These are phyloP conservation scores for Mucor velutinosus DNA, from an alignment of 371 early-diverging fungal genomes.

Conservation along the genomic window DNA sequence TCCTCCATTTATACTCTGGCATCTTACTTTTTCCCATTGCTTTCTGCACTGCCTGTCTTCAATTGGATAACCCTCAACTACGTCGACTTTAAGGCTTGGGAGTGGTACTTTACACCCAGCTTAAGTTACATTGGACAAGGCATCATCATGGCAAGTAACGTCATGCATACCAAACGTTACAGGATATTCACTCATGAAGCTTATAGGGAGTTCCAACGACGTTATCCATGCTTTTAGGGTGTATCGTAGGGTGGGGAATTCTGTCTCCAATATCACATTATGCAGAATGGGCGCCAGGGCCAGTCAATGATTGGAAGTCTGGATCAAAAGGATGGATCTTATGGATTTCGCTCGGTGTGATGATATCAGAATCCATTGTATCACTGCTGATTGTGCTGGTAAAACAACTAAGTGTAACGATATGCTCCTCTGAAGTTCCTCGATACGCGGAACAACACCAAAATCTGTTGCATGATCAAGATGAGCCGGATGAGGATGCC, in stretches of 20 bases:
- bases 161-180: no score
- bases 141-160: slow-evolving; percentile 65
- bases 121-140: slow-evolving; percentile 80
- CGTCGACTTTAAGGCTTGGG: slow-evolving; percentile 56
- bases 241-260: slow-evolving; percentile 79
- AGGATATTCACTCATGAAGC: no score
- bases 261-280: slow-evolving; percentile 66
- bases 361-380: slow-evolving; percentile 73
- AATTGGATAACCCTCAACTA: slow-evolving; percentile 53
- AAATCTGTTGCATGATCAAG: not conserved
- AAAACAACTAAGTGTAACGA: not conserved
- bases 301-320: slow-evolving; percentile 65
- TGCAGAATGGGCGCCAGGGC: slow-evolving; percentile 76
- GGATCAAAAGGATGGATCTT: slow-evolving; percentile 81
- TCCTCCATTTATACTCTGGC: slow-evolving; percentile 67
- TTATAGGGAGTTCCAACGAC: slow-evolving; percentile 71
- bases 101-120: slow-evolving; percentile 77
- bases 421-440: not conserved
- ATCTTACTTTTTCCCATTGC: slow-evolving; percentile 63
- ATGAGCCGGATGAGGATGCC: slow-evolving; percentile 4
- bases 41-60: slow-evolving; percentile 67
- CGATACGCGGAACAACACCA: not conserved
- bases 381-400: slow-evolving; percentile 59
- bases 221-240: slow-evolving; percentile 70
- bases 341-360: slow-evolving; percentile 78